Evolutionary conservation across 805 yeast genomes (phyloP).

Genomic region (Candida silvicultrix): DNA sequence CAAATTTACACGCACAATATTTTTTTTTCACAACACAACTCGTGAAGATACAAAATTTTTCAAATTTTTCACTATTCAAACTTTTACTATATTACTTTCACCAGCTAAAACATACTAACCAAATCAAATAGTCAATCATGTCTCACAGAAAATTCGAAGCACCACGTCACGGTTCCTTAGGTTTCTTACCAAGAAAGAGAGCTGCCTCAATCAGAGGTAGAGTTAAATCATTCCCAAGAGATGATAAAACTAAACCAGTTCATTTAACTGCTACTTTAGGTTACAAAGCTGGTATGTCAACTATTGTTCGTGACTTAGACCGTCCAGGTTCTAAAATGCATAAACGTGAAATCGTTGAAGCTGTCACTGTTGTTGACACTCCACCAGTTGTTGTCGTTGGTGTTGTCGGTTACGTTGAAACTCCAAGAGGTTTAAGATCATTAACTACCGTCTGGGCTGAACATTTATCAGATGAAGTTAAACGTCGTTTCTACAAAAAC

Average conservation of each 20-base stretch:
- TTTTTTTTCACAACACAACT: background rate
- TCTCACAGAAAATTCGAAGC: conserved; percentile 99
- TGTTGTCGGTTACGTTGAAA: conserved; percentile 99
- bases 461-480: conserved; percentile 98
- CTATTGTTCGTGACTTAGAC: conserved; percentile 99
- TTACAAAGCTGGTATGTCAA: conserved; percentile 99
- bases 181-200: conserved; percentile 99
- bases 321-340: conserved; percentile 99
- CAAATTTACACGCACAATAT: background rate
- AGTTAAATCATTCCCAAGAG: conserved; percentile 99
- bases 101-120: conserved; percentile 18
- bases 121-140: conserved; percentile 41
- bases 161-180: conserved; percentile 99
- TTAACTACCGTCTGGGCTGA: conserved; percentile 99
- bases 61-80: conserved; percentile 10
- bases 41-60: conserved; percentile 6
- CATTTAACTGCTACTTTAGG: conserved; percentile 99
- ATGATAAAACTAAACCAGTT: conserved; percentile 95
- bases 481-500: conserved; percentile 99
- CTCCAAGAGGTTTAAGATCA: conserved; percentile 99
- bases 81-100: conserved; percentile 3
- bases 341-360: conserved; percentile 99
- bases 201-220: conserved; percentile 97
- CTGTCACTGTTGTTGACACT: conserved; percentile 98
- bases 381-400: conserved; percentile 99